Conservation (phyloP, 352 stramenopile genomes). For the Phytophthora citrophthora region DNA sequence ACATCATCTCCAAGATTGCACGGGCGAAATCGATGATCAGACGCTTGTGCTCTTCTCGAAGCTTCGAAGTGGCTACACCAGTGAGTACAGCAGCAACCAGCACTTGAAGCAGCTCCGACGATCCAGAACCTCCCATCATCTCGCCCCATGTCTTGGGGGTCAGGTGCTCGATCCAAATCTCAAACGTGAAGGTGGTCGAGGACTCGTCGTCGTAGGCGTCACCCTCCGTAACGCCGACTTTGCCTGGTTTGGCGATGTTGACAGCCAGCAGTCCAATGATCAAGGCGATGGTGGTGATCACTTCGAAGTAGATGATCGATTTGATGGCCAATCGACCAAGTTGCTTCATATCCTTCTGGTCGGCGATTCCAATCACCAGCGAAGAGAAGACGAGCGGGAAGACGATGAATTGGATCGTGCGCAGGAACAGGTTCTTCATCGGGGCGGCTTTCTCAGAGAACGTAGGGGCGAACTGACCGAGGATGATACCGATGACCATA, state of each 20-base stretch:
- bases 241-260: constrained; percentile 63
- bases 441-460: constrained; percentile 59
- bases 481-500: constrained; percentile 50
- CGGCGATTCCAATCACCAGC: constrained; percentile 61
- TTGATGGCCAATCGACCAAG: constrained; percentile 60
- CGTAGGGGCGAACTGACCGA: constrained; percentile 51
- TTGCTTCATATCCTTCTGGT: constrained; percentile 63
- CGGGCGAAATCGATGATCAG: constrained; percentile 49
- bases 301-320: constrained; percentile 74
- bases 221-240: constrained; percentile 41
- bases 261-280: constrained; percentile 55
- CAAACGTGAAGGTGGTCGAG: constrained; percentile 45
- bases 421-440: constrained; percentile 63
- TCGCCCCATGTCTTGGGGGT: constrained; percentile 73
- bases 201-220: constrained; percentile 34
- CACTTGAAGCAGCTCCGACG: constrained; percentile 65
- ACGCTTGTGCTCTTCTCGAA: constrained; percentile 42
- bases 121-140: constrained; percentile 67
- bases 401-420: constrained; percentile 67
- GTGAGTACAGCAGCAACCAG: constrained; percentile 55
- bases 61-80: constrained; percentile 43
- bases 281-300: constrained; percentile 56
- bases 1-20: constrained; percentile 69
- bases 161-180: constrained; percentile 66
- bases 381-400: constrained; percentile 73